Evolutionary conservation across 1,139 yeast genomes (phyloP).

Genomic region (Lipomyces yarrowii): DNA sequence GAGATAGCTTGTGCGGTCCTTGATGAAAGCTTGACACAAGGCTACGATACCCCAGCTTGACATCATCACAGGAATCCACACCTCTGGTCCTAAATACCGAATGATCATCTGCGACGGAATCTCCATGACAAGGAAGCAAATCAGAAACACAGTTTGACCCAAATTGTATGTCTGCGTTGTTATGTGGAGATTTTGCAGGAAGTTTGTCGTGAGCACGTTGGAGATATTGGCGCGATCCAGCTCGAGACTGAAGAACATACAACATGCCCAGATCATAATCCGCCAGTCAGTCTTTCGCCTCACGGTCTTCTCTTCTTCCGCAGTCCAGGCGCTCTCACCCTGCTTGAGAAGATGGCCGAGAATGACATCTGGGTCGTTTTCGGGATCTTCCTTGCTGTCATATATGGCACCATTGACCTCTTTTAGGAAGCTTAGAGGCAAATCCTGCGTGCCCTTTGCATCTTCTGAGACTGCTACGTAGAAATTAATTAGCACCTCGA

Average conservation of each 20-base stretch:
- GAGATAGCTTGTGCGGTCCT: constrained; percentile 45
- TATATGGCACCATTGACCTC: not conserved
- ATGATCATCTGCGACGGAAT: constrained; percentile 59
- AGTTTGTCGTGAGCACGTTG: constrained; percentile 55
- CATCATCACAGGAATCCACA: constrained; percentile 58
- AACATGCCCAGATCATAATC: constrained; percentile 53
- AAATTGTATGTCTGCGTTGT: constrained; percentile 53
- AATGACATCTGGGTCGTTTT: constrained; percentile 6
- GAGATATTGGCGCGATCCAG: constrained; percentile 55
- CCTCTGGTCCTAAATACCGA: constrained; percentile 56
- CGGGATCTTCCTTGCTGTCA: not conserved
- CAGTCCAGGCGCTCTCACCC: constrained; percentile 44
- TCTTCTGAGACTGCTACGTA: not conserved
- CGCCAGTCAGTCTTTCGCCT: constrained; percentile 50
- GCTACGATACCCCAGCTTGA: constrained; percentile 56
- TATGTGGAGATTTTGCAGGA: constrained; percentile 50
- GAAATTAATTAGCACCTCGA: not conserved
- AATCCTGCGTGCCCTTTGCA: not conserved
- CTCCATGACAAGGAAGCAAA: constrained; percentile 55
- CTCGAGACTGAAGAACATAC: constrained; percentile 56
- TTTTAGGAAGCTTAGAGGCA: not conserved
- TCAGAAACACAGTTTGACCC: constrained; percentile 52
- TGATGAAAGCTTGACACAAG: constrained; percentile 50
- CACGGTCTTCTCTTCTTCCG: constrained; percentile 48
- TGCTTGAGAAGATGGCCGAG: constrained; percentile 1